These are phyloP conservation scores for Citrus sp. DNA, from an alignment of 345 rosid genomes.

Conservation along the genomic window DNA sequence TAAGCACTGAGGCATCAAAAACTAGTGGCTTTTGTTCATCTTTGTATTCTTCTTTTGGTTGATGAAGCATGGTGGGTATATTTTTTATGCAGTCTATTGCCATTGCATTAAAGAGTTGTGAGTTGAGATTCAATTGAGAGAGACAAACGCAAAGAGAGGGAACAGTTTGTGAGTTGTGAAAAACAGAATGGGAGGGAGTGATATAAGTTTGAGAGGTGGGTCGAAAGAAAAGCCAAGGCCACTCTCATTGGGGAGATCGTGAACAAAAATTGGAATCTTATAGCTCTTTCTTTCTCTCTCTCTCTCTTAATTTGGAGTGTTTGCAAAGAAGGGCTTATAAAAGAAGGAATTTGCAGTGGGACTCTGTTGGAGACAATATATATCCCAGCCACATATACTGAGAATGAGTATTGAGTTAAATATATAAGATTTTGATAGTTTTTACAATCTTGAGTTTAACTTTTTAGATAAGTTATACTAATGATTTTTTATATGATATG, in stretches of 20 bases:
- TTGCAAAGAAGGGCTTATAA: slow-evolving; percentile 26
- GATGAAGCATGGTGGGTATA: slow-evolving; percentile 25
- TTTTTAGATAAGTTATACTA: too few species aligned
- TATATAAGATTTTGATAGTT: too few species aligned
- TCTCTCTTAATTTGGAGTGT: slow-evolving; percentile 1
- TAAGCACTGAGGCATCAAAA: slow-evolving; percentile 67
- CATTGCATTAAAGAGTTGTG: slow-evolving; percentile 31
- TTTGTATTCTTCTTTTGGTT: slow-evolving; percentile 27
- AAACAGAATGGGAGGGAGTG: background rate
- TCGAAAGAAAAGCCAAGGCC: slow-evolving; percentile 54
- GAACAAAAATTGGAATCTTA: slow-evolving; percentile 54
- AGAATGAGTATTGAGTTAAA: too few species aligned
- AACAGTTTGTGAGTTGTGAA: too few species aligned
- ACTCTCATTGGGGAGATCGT: slow-evolving; percentile 43
- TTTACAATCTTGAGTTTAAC: too few species aligned
- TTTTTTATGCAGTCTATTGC: slow-evolving; percentile 35
- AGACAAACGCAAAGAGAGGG: too few species aligned
- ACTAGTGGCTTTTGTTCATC: slow-evolving; percentile 39
- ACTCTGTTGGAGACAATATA: background rate
- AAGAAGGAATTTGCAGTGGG: slow-evolving; percentile 8
- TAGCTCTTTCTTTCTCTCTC: slow-evolving; percentile 21
- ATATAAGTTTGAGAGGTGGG: slow-evolving; percentile 23
- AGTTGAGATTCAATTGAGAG: too few species aligned
- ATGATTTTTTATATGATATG: too few species aligned
- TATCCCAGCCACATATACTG: too few species aligned